Conservation (phyloP, 2,329 filamentous ascomycete genomes). For the Cercospora sojina region DNA sequence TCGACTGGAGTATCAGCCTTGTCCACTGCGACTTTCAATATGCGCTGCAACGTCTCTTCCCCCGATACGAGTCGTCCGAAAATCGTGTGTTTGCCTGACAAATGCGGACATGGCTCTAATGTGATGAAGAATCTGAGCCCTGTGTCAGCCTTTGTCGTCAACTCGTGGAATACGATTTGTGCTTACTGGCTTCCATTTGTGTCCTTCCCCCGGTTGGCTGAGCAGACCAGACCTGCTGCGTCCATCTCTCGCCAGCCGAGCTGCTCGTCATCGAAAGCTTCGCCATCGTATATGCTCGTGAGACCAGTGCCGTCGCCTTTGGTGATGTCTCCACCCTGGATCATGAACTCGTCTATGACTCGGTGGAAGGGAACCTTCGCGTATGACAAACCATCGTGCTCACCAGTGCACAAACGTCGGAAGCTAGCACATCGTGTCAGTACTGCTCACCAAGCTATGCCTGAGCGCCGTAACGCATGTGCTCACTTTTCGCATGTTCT, state of each 20-base stretch:
- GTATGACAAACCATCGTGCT: slow-evolving; percentile 41
- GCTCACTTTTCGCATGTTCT: slow-evolving; percentile 49
- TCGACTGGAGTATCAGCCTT: slow-evolving; percentile 39
- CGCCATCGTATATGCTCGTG: slow-evolving; percentile 42
- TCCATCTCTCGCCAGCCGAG: slow-evolving; percentile 45
- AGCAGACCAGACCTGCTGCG: slow-evolving; percentile 42
- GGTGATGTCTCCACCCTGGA: slow-evolving; percentile 47
- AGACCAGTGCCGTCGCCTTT: slow-evolving; percentile 45
- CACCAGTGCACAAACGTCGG: slow-evolving; percentile 45
- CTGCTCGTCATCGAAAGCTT: slow-evolving; percentile 44
- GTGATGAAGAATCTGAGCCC: slow-evolving; percentile 43
- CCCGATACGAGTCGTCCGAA: slow-evolving; percentile 43
- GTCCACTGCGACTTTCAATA: slow-evolving; percentile 42
- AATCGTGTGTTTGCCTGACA: slow-evolving; percentile 46
- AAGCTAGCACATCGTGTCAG: slow-evolving; percentile 39
- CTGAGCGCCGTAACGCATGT: neutral
- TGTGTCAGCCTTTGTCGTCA: slow-evolving; percentile 23
- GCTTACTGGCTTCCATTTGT: slow-evolving; percentile 44
- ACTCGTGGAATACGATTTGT: slow-evolving; percentile 16
- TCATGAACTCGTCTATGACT: slow-evolving; percentile 48
- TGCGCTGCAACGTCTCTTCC: slow-evolving; percentile 38
- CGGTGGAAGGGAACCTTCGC: slow-evolving; percentile 42
- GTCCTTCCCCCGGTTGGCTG: slow-evolving; percentile 43
- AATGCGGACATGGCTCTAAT: slow-evolving; percentile 41
- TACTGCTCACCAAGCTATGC: slow-evolving; percentile 9